Evolutionary conservation across 1,284 basidiomycete genomes (phyloP).

Genomic region (Entoloma clypeatum): DNA sequence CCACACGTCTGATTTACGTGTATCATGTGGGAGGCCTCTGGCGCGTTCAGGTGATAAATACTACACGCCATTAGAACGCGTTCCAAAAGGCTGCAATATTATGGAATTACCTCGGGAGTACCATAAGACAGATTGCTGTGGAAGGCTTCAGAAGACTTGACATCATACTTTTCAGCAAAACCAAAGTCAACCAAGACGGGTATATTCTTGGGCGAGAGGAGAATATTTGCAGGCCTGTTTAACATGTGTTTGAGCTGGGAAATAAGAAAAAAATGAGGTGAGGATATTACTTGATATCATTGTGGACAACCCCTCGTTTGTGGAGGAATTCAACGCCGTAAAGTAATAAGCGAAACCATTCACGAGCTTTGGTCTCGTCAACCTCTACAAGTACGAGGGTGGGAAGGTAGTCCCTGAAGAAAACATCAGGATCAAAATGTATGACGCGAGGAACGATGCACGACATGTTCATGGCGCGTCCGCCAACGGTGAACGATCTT

Average conservation of each 20-base stretch:
- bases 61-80: too few species aligned
- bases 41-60: constrained; percentile 89
- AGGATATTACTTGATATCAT: constrained; percentile 83
- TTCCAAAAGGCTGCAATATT: too few species aligned
- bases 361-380: constrained; percentile 67
- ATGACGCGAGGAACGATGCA: constrained; percentile 1
- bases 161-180: constrained; percentile 81
- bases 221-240: constrained; percentile 79
- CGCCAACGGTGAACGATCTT: background rate
- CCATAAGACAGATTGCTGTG: constrained; percentile 83
- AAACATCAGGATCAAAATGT: constrained; percentile 20
- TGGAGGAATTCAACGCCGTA: constrained; percentile 88
- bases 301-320: constrained; percentile 84
- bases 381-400: constrained; percentile 81
- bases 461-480: constrained; percentile 13
- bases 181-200: constrained; percentile 91
- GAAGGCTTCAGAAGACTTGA: constrained; percentile 61
- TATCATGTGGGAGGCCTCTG: constrained; percentile 82
- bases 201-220: constrained; percentile 67
- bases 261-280: constrained; percentile 1
- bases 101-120: constrained; percentile 77
- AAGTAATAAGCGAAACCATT: constrained; percentile 84
- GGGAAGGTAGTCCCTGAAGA: constrained; percentile 67
- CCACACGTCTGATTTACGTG: constrained; percentile 90
- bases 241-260: constrained; percentile 6